A percentile compares a stretch with the other conserved stretches of the same genome.
phyloP scores from a whole-genome alignment of 2,329 filamentous ascomycete genomes.

The Peltaster fructicola region DNA sequence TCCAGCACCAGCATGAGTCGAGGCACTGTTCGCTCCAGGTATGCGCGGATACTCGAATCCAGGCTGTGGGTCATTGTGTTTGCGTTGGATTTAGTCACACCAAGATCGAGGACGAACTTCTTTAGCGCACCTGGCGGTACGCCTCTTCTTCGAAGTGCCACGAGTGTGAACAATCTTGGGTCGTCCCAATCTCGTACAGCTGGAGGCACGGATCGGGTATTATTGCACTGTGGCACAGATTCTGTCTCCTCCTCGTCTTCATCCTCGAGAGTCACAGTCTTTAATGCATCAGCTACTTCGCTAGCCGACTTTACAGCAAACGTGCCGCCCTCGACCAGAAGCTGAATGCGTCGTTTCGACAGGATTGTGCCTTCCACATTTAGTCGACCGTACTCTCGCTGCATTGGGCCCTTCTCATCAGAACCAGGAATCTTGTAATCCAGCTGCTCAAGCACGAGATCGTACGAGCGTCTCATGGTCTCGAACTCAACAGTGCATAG shows the following conservation, averaged over 20 bases:
- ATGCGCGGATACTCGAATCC: constrained; percentile 67
- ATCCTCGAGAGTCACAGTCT: constrained; percentile 25
- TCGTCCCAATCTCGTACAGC: constrained; percentile 80
- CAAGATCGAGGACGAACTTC: constrained; percentile 78
- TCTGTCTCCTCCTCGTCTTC: constrained; percentile 22
- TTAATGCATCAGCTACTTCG: constrained; percentile 14
- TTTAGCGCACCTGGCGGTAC: constrained; percentile 78
- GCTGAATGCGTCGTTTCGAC: constrained; percentile 68
- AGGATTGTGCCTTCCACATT: constrained; percentile 74
- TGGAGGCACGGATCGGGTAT: constrained; percentile 21
- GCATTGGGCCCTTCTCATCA: constrained; percentile 51
- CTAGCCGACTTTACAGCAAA: constrained; percentile 13
- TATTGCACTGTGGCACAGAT: constrained; percentile 8
- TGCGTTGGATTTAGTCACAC: constrained; percentile 66
- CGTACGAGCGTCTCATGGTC: constrained; percentile 68
- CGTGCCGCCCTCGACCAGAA: constrained; percentile 52
- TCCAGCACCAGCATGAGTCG: constrained; percentile 81
- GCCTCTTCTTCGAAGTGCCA: constrained; percentile 66
- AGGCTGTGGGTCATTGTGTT: constrained; percentile 70
- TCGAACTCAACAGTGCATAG: constrained; percentile 90
- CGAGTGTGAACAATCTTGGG: constrained; percentile 73
- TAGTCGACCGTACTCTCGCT: constrained; percentile 67
- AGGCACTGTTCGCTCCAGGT: constrained; percentile 75
- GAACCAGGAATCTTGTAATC: constrained; percentile 55
- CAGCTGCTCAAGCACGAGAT: constrained; percentile 69